Percentiles rank a stretch among this genome's conserved stretches.
Evolutionary conservation across 2,329 filamentous ascomycete species (phyloP).

Genomic region (Ophiostoma sp.): DNA sequence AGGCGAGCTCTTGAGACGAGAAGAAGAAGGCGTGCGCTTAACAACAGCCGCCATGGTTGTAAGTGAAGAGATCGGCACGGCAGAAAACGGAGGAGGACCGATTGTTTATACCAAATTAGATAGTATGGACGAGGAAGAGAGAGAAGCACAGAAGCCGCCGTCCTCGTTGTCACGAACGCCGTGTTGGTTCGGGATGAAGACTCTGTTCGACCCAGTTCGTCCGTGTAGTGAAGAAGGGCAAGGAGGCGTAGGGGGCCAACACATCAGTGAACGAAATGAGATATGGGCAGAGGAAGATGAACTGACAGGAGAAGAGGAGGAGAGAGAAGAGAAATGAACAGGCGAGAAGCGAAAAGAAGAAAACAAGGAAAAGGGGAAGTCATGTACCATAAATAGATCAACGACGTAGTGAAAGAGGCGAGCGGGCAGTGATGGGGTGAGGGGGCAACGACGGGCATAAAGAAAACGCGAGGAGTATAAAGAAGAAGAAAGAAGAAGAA

Average conservation of each 20-base stretch:
- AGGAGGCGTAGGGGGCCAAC: too few species aligned
- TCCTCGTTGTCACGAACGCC: background rate
- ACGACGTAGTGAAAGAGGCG: background rate
- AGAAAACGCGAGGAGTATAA: background rate
- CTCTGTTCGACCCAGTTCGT: background rate
- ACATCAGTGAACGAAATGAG: background rate
- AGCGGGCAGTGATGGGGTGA: background rate
- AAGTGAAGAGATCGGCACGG: background rate
- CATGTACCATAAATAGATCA: conserved; percentile 15
- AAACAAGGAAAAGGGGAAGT: conserved; percentile 1
- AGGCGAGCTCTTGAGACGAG: background rate
- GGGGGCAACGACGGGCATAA: background rate
- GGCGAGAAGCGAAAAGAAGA: background rate
- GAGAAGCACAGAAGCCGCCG: background rate
- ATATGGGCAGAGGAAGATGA: background rate
- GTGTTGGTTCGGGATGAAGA: background rate
- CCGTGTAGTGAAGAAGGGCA: background rate
- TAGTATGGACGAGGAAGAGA: background rate
- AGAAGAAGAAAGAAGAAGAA: background rate
- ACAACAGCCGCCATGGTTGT: background rate
- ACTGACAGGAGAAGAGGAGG: background rate
- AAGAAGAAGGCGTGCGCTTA: conserved; percentile 1
- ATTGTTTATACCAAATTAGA: background rate
- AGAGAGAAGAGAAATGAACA: background rate
- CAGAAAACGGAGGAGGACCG: background rate